phyloP scores from a whole-genome alignment of 257 asterid species.

The Solanum habrochaites region DNA sequence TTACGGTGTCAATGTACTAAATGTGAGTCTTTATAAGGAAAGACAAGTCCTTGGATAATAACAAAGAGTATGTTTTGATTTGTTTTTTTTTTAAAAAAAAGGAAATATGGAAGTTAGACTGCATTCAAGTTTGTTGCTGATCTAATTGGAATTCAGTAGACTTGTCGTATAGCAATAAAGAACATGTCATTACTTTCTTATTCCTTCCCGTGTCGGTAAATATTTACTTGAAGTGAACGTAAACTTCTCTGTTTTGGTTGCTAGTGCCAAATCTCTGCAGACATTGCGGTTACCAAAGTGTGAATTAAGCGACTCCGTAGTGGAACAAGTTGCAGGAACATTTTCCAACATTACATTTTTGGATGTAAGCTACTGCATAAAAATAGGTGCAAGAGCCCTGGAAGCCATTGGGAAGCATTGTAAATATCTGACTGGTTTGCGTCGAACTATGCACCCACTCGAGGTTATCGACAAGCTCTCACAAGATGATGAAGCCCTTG shows the following conservation, averaged over 20 bases:
- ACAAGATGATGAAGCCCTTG: slow-evolving; percentile 30
- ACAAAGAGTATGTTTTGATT: background rate
- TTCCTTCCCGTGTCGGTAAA: background rate
- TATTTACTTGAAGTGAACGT: background rate
- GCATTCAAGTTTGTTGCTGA: background rate
- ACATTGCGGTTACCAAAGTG: slow-evolving; percentile 22
- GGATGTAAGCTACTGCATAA: slow-evolving; percentile 29
- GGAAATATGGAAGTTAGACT: background rate
- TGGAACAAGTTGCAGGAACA: slow-evolving; percentile 14
- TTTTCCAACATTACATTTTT: slow-evolving; percentile 17
- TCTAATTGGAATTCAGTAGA: background rate
- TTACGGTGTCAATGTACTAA: background rate
- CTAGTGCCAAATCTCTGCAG: slow-evolving; percentile 22
- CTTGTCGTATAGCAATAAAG: background rate
- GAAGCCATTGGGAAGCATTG: slow-evolving; percentile 23
- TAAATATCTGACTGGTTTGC: slow-evolving; percentile 10
- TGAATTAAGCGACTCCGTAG: slow-evolving; percentile 5
- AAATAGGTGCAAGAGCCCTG: slow-evolving; percentile 15
- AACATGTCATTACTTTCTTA: background rate
- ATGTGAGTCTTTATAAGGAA: background rate
- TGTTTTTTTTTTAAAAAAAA: background rate
- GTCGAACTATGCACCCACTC: slow-evolving; percentile 28
- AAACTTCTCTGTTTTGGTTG: background rate
- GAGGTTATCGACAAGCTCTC: slow-evolving; percentile 16
- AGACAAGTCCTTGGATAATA: background rate